phyloP scores from a whole-genome alignment of 352 stramenopile species.

The Phytophthora capsici region DNA sequence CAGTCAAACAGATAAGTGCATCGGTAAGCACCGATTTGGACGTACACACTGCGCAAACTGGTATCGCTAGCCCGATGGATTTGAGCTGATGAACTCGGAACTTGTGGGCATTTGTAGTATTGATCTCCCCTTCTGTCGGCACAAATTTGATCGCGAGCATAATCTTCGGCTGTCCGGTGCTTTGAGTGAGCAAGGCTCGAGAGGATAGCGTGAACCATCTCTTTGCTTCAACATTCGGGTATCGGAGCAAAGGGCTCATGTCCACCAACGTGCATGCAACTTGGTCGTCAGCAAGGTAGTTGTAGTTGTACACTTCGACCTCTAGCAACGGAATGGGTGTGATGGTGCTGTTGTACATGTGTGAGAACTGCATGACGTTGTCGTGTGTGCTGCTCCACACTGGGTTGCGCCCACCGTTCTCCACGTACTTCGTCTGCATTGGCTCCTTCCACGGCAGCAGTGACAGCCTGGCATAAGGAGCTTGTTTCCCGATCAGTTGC shows the following conservation, averaged over 20 bases:
- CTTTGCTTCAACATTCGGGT: slow-evolving; percentile 71
- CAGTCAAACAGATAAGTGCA: neutral
- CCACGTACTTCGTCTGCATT: slow-evolving; percentile 76
- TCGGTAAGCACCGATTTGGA: slow-evolving; percentile 1
- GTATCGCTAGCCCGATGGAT: slow-evolving; percentile 83
- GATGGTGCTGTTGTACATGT: slow-evolving; percentile 92
- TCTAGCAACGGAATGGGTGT: slow-evolving; percentile 85
- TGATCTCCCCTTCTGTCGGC: slow-evolving; percentile 65
- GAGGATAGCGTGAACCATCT: slow-evolving; percentile 87
- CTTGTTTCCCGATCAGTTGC: slow-evolving; percentile 68
- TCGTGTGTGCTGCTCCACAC: slow-evolving; percentile 77
- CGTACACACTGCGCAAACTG: slow-evolving; percentile 78
- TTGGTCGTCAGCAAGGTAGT: slow-evolving; percentile 83
- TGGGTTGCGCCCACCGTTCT: slow-evolving; percentile 78
- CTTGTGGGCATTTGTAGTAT: slow-evolving; percentile 74
- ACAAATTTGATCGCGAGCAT: slow-evolving; percentile 84
- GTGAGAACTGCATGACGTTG: slow-evolving; percentile 84
- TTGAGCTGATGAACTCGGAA: slow-evolving; percentile 90
- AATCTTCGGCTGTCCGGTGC: slow-evolving; percentile 61
- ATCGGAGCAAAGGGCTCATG: slow-evolving; percentile 83
- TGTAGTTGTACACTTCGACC: slow-evolving; percentile 88
- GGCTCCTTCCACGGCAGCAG: slow-evolving; percentile 88
- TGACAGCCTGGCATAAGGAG: slow-evolving; percentile 77
- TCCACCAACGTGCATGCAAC: slow-evolving; percentile 81
- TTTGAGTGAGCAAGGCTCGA: slow-evolving; percentile 54